A percentile compares a stretch with the other conserved stretches of the same genome.
These are phyloP conservation scores for Suillus subalutaceus DNA, from an alignment of 768 basidiomycete genomes.

Conservation along the genomic window DNA sequence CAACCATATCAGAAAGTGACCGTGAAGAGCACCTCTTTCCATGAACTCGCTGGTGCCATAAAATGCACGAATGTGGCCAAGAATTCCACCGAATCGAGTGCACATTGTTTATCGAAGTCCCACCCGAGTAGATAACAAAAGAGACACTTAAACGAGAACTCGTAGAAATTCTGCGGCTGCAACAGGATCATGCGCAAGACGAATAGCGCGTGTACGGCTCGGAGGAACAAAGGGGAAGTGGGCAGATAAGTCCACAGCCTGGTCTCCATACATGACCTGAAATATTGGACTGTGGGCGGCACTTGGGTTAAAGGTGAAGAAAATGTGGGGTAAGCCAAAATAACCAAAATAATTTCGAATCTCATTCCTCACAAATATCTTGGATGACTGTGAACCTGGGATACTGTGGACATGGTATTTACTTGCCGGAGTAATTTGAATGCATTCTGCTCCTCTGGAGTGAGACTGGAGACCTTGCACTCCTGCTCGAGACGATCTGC, in stretches of 20 bases:
- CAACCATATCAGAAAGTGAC: constrained; percentile 37
- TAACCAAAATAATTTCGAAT: too few relatives aligned
- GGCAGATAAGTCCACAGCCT: neutral
- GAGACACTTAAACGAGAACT: constrained; percentile 25
- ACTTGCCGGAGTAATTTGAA: too few relatives aligned
- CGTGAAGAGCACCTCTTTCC: constrained; percentile 31
- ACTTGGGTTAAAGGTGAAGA: too few relatives aligned
- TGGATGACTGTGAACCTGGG: too few relatives aligned
- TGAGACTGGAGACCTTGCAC: too few relatives aligned
- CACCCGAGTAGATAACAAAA: constrained; percentile 33
- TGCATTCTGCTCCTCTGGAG: too few relatives aligned
- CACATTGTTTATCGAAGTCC: constrained; percentile 20
- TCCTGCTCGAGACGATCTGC: too few relatives aligned
- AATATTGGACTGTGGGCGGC: too few relatives aligned
- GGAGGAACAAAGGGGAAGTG: constrained; percentile 24
- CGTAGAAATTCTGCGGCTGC: constrained; percentile 38
- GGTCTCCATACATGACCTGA: constrained; percentile 33
- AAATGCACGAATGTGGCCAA: constrained; percentile 32
- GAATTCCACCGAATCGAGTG: constrained; percentile 27
- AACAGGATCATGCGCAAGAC: constrained; percentile 36
- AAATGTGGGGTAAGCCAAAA: too few relatives aligned
- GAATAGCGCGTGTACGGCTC: constrained; percentile 20
- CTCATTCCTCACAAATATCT: too few relatives aligned
- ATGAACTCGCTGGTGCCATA: constrained; percentile 33
- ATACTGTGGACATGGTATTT: too few relatives aligned